A percentile compares a stretch with the other conserved stretches of the same genome.
These are phyloP conservation scores for Ilyonectria robusta DNA, from an alignment of 2,329 filamentous ascomycete species.

Conservation along the genomic window DNA sequence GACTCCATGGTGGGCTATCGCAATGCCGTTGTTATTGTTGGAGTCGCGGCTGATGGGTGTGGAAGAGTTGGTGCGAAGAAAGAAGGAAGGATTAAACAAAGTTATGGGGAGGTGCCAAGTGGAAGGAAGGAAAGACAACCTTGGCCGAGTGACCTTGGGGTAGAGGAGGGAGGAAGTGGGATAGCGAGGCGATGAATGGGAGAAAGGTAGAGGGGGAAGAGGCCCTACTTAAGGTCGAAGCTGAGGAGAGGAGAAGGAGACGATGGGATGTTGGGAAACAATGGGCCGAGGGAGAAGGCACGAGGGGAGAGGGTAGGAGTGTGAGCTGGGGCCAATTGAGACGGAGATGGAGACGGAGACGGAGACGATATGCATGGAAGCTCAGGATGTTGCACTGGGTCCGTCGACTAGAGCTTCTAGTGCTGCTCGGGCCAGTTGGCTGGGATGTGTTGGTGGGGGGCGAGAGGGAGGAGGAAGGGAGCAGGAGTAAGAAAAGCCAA, in stretches of 20 bases:
- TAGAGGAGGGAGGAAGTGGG: constrained; percentile 7
- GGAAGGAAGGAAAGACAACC: constrained; percentile 29
- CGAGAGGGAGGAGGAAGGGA: not conserved
- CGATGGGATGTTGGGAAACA: constrained; percentile 28
- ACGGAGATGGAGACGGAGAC: constrained; percentile 3
- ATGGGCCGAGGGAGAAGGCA: constrained; percentile 26
- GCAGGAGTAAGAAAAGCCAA: constrained; percentile 29
- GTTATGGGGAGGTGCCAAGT: not conserved
- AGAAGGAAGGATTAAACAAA: constrained; percentile 11
- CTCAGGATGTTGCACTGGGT: constrained; percentile 28
- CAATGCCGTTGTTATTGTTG: constrained; percentile 18
- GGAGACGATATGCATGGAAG: constrained; percentile 15
- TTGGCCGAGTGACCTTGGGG: constrained; percentile 37
- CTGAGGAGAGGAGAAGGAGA: constrained; percentile 22
- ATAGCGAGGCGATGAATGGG: constrained; percentile 19
- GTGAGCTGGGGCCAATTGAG: constrained; percentile 4
- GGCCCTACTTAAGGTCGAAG: constrained; percentile 40
- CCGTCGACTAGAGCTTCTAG: constrained; percentile 30
- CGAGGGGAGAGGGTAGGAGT: constrained; percentile 2
- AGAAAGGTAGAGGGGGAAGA: constrained; percentile 25
- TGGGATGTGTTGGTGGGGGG: constrained; percentile 20
- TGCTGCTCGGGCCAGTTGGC: constrained; percentile 18
- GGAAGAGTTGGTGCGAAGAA: not conserved
- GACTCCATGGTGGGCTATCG: constrained; percentile 40
- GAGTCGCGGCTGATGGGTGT: not conserved